These are phyloP conservation scores for Candida germanica DNA, from an alignment of 805 yeast species.

Conservation along the genomic window DNA sequence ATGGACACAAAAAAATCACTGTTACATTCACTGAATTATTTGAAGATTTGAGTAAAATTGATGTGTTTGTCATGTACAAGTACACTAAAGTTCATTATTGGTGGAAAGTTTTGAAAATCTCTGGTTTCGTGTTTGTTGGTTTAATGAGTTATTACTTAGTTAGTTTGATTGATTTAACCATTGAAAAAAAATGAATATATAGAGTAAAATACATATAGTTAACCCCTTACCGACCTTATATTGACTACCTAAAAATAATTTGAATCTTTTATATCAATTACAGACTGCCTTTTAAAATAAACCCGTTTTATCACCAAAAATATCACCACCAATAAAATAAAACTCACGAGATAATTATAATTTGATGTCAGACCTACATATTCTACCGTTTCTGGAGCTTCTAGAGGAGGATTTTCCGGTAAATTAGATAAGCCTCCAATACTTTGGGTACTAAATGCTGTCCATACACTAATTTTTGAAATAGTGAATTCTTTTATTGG, in stretches of 20 bases:
- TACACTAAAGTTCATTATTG: constrained; percentile 53
- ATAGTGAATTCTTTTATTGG: constrained; percentile 20
- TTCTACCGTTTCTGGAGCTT: constrained; percentile 10
- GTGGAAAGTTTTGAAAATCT: constrained; percentile 64
- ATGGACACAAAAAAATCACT: constrained; percentile 76
- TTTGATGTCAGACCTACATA: constrained; percentile 10
- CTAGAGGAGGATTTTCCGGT: constrained; percentile 1
- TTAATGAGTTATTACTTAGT: constrained; percentile 51
- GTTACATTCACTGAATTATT: constrained; percentile 58
- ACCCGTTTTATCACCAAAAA: constrained; percentile 12
- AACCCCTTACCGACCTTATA: not conserved
- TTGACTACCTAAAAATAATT: constrained; percentile 14
- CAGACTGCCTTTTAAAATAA: constrained; percentile 21
- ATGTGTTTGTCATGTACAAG: constrained; percentile 59
- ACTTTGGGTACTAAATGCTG: constrained; percentile 8
- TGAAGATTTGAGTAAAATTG: constrained; percentile 60
- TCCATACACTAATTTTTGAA: constrained; percentile 11
- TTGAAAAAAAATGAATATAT: constrained; percentile 1
- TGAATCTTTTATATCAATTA: constrained; percentile 24
- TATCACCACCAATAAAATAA: constrained; percentile 7
- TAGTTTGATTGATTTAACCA: constrained; percentile 29
- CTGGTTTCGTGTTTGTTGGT: constrained; percentile 59
- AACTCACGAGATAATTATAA: constrained; percentile 9
- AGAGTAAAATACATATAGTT: no score
- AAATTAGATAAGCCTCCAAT: not conserved